Base-by-base conservation (phyloP, 2,329 filamentous ascomycete genomes). In the Herpomyces periplanetae region DNA sequence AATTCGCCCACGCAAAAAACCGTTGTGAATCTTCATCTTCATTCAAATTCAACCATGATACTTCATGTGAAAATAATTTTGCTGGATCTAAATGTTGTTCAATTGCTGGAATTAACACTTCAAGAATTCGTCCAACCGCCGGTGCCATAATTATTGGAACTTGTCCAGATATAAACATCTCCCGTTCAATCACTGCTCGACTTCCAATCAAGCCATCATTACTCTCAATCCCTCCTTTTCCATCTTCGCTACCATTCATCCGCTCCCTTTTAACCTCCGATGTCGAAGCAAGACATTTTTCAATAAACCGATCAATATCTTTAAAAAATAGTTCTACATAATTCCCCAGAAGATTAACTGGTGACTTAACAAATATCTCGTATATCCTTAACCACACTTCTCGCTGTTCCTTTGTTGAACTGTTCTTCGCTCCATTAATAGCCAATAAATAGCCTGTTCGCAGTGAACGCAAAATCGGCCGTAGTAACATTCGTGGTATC, bases 1-100 rank as follows among this genome's bases (percentile, higher is more conserved):
- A n/a, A n/a, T n/a, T n/a, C n/a, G n/a, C n/a, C n/a, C n/a, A n/a
- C n/a, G n/a, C n/a, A n/a, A n/a, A n/a, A n/a, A n/a, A n/a, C n/a
- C n/a, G n/a, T n/a, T n/a, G n/a, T n/a, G n/a, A n/a, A n/a, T n/a
- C n/a, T n/a, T n/a, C n/a, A n/a, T n/a, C n/a, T n/a, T n/a, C n/a
- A 5, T 49, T 46, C 7, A 68, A 42, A 3, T 62, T 61, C 5
- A 80, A 43, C 32, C 65, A 50, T 18, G 45, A 45, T 21, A 58
- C 66, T 31, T 80, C 54, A 18, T 53, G 51, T 36, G 69, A 63
- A 38, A 64, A 65, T 18, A 85, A 44, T 24, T 48, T 48, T 5
- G 58, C 50, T 11, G 54, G 47, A 26, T 80, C 55, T 5, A 58
- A 46, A 21, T 49, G 44, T 3, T 42, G 41, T 15, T 50, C 45